phyloP scores from a whole-genome alignment of 2,329 filamentous ascomycete genomes.

The Leptoxyphium fumago region DNA sequence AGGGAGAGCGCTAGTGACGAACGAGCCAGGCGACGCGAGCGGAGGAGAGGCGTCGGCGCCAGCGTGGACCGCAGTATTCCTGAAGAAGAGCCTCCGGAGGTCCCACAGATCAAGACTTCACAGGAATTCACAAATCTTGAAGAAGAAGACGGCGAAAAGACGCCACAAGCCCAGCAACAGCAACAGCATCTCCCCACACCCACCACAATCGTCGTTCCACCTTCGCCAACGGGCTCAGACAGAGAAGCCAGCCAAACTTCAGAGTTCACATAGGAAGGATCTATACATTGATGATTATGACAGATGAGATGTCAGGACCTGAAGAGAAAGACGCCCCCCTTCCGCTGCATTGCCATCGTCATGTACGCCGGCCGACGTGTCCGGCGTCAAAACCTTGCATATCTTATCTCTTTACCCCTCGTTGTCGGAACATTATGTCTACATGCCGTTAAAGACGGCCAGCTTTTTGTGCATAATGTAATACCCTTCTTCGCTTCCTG shows the following conservation, averaged over 20 bases:
- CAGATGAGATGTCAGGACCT: no score
- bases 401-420: no score
- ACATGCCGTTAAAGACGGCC: no score
- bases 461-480: no score
- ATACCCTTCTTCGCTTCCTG: no score
- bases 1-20: slow-evolving; percentile 71
- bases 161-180: slow-evolving; percentile 1
- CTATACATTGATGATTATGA: no score
- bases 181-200: slow-evolving; percentile 6
- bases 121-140: slow-evolving; percentile 1
- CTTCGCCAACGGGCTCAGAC: slow-evolving; percentile 11
- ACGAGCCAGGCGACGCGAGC: slow-evolving; percentile 49
- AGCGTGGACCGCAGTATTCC: neutral
- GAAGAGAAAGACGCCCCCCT: no score
- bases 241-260: neutral
- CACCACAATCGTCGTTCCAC: slow-evolving; percentile 16
- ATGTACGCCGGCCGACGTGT: no score
- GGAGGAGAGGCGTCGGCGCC: slow-evolving; percentile 31
- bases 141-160: slow-evolving; percentile 8
- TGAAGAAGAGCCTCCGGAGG: slow-evolving; percentile 8
- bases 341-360: no score
- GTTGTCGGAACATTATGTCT: no score
- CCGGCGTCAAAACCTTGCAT: no score
- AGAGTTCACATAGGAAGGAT: neutral
- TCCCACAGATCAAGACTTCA: slow-evolving; percentile 1